Percentiles rank a stretch among this genome's conserved stretches.
Conservation (phyloP, 768 basidiomycete genomes). For the Leccinum rimulosum region DNA sequence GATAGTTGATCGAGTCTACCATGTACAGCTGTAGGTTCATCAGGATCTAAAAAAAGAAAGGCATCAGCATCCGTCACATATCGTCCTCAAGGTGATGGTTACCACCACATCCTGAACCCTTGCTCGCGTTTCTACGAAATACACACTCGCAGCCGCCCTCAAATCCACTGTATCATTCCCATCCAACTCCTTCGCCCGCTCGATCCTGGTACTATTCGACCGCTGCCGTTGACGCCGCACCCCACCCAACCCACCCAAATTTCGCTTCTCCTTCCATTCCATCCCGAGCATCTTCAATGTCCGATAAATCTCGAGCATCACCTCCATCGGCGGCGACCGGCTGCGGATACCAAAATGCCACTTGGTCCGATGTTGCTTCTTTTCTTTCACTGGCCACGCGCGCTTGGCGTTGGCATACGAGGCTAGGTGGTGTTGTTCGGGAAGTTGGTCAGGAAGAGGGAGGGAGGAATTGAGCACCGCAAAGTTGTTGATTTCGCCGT, state of each 20-base stretch:
- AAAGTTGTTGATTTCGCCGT: constrained; percentile 56
- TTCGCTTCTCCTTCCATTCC: constrained; percentile 96
- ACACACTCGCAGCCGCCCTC: constrained; percentile 72
- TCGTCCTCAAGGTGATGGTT: not conserved
- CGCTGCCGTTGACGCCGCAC: constrained; percentile 32
- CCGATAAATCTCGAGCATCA: constrained; percentile 97
- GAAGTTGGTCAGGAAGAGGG: constrained; percentile 62
- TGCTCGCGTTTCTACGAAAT: constrained; percentile 92
- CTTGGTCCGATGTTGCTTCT: constrained; percentile 76
- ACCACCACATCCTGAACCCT: constrained; percentile 91
- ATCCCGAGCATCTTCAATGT: constrained; percentile 87
- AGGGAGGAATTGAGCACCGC: constrained; percentile 89
- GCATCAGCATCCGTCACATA: not conserved
- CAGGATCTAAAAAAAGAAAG: constrained; percentile 56
- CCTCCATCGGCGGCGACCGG: constrained; percentile 95
- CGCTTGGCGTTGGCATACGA: constrained; percentile 56
- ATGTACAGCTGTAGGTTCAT: constrained; percentile 98
- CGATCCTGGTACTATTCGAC: constrained; percentile 46
- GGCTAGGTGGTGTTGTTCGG: constrained; percentile 69
- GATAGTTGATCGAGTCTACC: constrained; percentile 93
- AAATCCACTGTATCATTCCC: constrained; percentile 59
- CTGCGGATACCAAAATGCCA: constrained; percentile 99
- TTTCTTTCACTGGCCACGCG: constrained; percentile 50
- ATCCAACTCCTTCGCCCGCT: constrained; percentile 61
- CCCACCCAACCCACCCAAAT: constrained; percentile 69